phyloP scores from a whole-genome alignment of 306 rosid genomes.

The Prunus mongolica region DNA sequence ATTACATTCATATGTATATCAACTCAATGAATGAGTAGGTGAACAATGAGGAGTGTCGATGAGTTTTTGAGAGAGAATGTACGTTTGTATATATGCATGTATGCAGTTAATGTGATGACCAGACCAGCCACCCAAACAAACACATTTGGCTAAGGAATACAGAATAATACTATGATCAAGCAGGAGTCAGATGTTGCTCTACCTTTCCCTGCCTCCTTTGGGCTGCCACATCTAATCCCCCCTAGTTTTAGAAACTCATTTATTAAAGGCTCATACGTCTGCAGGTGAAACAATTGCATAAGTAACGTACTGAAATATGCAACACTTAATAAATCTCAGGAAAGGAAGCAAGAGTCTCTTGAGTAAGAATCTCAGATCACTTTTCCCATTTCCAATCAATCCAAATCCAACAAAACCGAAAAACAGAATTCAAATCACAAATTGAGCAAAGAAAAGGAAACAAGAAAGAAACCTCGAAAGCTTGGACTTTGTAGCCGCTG shows the following conservation, averaged over 20 bases:
- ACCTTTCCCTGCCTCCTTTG: conserved; percentile 74
- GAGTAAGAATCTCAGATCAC: neutral
- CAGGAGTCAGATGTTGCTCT: conserved; percentile 20
- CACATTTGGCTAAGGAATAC: neutral
- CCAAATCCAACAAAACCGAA: neutral
- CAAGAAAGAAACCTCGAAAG: conserved; percentile 51
- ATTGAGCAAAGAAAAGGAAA: neutral
- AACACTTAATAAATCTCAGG: no score
- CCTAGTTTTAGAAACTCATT: conserved; percentile 56
- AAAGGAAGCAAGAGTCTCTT: neutral
- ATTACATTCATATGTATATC: no score
- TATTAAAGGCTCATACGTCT: conserved; percentile 49
- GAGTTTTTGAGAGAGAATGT: no score
- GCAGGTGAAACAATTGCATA: conserved; percentile 22
- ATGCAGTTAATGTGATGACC: no score
- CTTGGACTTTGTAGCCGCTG: conserved; percentile 47
- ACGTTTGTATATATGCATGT: no score
- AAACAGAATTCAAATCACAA: neutral
- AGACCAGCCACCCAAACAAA: conserved; percentile 14
- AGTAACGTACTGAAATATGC: neutral
- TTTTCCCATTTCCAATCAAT: neutral
- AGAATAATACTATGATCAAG: neutral
- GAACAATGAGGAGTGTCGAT: no score
- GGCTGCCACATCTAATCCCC: conserved; percentile 61
- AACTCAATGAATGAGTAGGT: no score